Percentiles rank a stretch among this genome's conserved stretches.
Evolutionary conservation across 495 filamentous ascomycete genomes (phyloP).

Genomic region (Penicillium canariense): DNA sequence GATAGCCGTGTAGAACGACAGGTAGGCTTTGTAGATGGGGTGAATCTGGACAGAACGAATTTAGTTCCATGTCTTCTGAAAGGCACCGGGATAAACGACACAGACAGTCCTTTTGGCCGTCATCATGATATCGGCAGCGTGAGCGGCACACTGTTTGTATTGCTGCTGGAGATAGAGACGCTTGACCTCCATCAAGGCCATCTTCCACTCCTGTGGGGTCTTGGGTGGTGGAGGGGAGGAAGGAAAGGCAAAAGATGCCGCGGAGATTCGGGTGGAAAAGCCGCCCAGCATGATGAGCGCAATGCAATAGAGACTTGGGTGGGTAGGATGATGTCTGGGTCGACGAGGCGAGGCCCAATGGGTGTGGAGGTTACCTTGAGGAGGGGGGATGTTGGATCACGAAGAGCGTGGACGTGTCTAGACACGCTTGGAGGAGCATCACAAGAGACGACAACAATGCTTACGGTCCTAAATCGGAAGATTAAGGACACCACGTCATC

Average conservation of each 20-base stretch:
- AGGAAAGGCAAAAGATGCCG: constrained; percentile 16
- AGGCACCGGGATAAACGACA: not conserved
- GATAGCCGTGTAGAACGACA: constrained; percentile 47
- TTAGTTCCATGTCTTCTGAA: not conserved
- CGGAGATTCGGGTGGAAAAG: constrained; percentile 19
- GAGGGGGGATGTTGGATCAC: too few relatives aligned
- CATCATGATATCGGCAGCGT: constrained; percentile 30
- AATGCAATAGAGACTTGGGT: not conserved
- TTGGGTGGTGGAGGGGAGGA: constrained; percentile 9
- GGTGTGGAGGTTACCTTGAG: not conserved
- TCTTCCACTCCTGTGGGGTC: constrained; percentile 34
- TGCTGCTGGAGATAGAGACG: constrained; percentile 37
- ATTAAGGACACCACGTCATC: too few relatives aligned
- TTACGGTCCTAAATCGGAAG: too few relatives aligned
- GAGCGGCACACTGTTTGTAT: constrained; percentile 47
- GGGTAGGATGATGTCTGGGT: not conserved
- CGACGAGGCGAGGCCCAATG: not conserved
- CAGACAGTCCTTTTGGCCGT: constrained; percentile 29
- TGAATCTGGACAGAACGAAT: constrained; percentile 30
- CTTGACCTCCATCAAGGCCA: constrained; percentile 33
- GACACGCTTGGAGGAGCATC: too few relatives aligned
- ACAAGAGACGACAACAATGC: too few relatives aligned
- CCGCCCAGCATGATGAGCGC: constrained; percentile 18
- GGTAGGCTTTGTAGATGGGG: constrained; percentile 36
- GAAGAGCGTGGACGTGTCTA: too few relatives aligned